A percentile compares a stretch with the other conserved stretches of the same genome.
Conservation (phyloP, 129 eudicot genomes). For the Arctium minus region DNA sequence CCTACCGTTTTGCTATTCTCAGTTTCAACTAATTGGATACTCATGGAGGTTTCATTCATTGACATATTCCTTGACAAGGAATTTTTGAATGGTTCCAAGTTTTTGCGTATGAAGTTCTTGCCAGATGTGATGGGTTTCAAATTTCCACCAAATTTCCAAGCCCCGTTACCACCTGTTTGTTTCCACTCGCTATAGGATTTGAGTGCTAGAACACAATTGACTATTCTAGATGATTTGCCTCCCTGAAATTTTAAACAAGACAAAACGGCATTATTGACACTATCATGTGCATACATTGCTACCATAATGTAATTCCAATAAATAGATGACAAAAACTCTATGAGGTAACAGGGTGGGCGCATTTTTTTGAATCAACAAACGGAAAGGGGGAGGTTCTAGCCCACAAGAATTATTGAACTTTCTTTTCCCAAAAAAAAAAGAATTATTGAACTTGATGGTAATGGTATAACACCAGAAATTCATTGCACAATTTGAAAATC, state of each 20-base stretch:
- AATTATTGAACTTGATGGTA: background rate
- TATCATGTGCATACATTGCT: background rate
- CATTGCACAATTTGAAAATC: background rate
- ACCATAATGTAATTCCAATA: constrained; percentile 1
- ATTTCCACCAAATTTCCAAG: constrained; percentile 89
- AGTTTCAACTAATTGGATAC: constrained; percentile 36
- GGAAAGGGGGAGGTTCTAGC: background rate
- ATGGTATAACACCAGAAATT: background rate
- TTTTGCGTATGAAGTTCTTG: constrained; percentile 79
- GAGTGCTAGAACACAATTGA: constrained; percentile 79
- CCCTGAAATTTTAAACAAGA: constrained; percentile 48
- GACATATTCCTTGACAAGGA: constrained; percentile 61
- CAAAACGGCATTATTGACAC: background rate
- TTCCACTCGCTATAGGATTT: constrained; percentile 86
- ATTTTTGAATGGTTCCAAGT: constrained; percentile 75
- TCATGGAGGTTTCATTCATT: constrained; percentile 40
- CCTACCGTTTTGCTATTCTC: constrained; percentile 63
- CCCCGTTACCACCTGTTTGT: constrained; percentile 75
- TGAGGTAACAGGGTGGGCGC: background rate
- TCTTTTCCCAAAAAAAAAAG: too few species aligned
- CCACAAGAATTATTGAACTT: background rate
- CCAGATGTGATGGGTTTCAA: constrained; percentile 48
- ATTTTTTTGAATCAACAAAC: background rate
- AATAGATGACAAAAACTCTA: background rate
- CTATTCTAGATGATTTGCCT: constrained; percentile 82